A percentile compares a stretch with the other conserved stretches of the same genome.
Conservation (phyloP, 192 early-diverging fungal genomes). For the Coemansia sp. region DNA sequence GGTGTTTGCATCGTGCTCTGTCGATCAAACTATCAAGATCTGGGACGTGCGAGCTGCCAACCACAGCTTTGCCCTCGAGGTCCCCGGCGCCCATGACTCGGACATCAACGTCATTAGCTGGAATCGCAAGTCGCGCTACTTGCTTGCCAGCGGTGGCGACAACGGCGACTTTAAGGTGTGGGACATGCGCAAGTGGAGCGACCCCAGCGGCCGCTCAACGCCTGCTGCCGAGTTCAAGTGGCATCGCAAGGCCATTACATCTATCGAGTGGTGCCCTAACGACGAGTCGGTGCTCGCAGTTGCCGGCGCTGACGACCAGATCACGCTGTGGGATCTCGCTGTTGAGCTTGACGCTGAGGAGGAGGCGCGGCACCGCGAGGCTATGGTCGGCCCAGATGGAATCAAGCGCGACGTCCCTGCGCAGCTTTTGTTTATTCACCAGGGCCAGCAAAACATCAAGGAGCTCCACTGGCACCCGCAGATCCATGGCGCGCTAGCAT, state of each 20-base stretch:
- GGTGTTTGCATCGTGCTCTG: conserved; percentile 92
- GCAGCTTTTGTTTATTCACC: conserved; percentile 93
- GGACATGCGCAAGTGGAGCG: conserved; percentile 78
- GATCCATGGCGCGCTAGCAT: conserved; percentile 86
- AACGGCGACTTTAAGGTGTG: conserved; percentile 94
- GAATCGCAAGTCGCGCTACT: conserved; percentile 84
- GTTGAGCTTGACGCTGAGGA: conserved; percentile 96
- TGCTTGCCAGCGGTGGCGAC: conserved; percentile 93
- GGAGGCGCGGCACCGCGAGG: conserved; percentile 61
- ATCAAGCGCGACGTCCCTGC: conserved; percentile 82
- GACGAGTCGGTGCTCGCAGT: conserved; percentile 93
- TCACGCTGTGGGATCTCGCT: conserved; percentile 98
- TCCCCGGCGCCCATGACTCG: conserved; percentile 74
- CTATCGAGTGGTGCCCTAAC: conserved; percentile 95
- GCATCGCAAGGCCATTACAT: conserved; percentile 91
- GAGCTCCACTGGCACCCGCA: conserved; percentile 98
- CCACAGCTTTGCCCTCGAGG: conserved; percentile 69
- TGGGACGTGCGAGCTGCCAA: conserved; percentile 91
- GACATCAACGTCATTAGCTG: conserved; percentile 98
- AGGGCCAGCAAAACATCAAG: conserved; percentile 94
- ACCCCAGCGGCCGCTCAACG: conserved; percentile 49
- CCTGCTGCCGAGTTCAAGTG: conserved; percentile 95
- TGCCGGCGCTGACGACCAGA: conserved; percentile 92
- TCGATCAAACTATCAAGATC: conserved; percentile 91
- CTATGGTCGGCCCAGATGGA: conserved; percentile 59